Percentiles rank a stretch among this genome's conserved stretches.
Conservation (phyloP, 257 asterid species). For the Marsdenia floribunda region DNA sequence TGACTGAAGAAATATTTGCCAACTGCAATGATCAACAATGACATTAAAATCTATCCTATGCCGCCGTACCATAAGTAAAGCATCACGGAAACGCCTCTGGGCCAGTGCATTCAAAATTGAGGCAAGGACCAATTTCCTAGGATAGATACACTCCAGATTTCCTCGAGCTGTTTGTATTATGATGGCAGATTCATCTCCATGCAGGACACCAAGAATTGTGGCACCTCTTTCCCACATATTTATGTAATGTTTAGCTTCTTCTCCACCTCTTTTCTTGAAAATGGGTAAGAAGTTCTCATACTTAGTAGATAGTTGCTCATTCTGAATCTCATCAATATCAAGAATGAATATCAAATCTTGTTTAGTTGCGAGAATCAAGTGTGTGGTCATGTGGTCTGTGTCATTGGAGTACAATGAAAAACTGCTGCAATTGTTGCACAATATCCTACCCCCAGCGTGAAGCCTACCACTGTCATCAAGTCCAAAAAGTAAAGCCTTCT, state of each 20-base stretch:
- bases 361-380: conserved; percentile 70
- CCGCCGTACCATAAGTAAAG: conserved; percentile 76
- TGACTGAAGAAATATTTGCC: conserved; percentile 64
- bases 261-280: conserved; percentile 46
- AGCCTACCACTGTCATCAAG: conserved; percentile 75
- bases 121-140: conserved; percentile 80
- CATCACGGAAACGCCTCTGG: conserved; percentile 72
- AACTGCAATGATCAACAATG: conserved; percentile 80
- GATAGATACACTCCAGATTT: conserved; percentile 90
- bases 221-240: conserved; percentile 91
- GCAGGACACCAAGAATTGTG: conserved; percentile 66
- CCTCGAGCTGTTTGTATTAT: conserved; percentile 85
- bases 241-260: conserved; percentile 46
- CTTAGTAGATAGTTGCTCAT: conserved; percentile 53
- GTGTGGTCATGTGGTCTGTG: conserved; percentile 55
- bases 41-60: conserved; percentile 94
- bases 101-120: conserved; percentile 72
- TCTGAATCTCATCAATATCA: conserved; percentile 61
- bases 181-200: conserved; percentile 94
- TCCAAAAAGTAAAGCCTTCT: conserved; percentile 64
- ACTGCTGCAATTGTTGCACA: conserved; percentile 84
- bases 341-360: conserved; percentile 80
- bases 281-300: conserved; percentile 70
- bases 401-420: conserved; percentile 81
- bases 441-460: conserved; percentile 50